Conservation (phyloP, 768 basidiomycete species). For the Pleurotus djamor region DNA sequence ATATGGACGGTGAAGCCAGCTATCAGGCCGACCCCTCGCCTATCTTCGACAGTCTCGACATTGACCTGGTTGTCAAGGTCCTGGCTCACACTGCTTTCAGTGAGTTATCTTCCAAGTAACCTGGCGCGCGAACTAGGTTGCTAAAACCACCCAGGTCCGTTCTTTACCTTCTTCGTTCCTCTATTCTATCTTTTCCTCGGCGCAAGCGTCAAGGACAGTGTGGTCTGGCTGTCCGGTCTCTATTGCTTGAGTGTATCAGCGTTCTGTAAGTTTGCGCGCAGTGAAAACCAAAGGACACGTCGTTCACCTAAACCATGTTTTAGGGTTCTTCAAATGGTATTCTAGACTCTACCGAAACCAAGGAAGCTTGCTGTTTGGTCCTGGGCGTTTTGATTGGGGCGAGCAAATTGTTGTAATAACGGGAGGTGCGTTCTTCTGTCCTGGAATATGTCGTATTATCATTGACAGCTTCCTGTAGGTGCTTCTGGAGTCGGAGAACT, state of each 20-base stretch:
- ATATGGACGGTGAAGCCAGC: constrained; percentile 23
- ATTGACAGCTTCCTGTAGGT: constrained; percentile 39
- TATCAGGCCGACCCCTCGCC: constrained; percentile 36
- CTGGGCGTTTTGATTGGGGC: constrained; percentile 73
- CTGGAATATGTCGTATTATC: background rate
- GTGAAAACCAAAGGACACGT: background rate
- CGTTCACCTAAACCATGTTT: constrained; percentile 6
- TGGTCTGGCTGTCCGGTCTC: constrained; percentile 44
- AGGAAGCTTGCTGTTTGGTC: constrained; percentile 58
- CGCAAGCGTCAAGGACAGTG: constrained; percentile 43
- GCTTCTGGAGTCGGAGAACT: constrained; percentile 88
- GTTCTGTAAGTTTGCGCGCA: constrained; percentile 56
- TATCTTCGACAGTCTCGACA: constrained; percentile 68
- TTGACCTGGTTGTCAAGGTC: constrained; percentile 81
- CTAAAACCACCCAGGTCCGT: constrained; percentile 54
- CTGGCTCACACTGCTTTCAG: constrained; percentile 79
- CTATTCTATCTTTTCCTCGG: constrained; percentile 78
- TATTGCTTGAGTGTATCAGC: constrained; percentile 60
- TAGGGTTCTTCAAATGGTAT: constrained; percentile 71
- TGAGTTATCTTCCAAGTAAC: constrained; percentile 29
- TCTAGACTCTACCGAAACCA: constrained; percentile 77
- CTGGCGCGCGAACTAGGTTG: background rate
- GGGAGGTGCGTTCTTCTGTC: constrained; percentile 53
- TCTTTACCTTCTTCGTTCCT: constrained; percentile 81
- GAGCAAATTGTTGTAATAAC: constrained; percentile 91